phyloP scores from a whole-genome alignment of 192 early-diverging fungal genomes.

The Paraglomus brasilianum region DNA sequence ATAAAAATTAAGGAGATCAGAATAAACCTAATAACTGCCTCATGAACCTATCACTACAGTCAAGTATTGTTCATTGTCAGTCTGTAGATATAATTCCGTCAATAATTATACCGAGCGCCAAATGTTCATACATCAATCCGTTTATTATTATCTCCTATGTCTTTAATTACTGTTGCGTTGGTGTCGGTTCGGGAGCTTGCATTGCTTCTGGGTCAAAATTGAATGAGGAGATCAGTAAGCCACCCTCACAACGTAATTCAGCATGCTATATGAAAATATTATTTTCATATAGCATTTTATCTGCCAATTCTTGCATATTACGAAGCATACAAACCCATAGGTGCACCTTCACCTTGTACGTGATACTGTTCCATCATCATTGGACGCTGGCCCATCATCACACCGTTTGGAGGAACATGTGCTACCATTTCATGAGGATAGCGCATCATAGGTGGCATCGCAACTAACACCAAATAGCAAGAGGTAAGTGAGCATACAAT shows the following conservation, averaged over 20 bases:
- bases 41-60: no score
- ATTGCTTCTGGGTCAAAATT: conserved; percentile 21
- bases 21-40: no score
- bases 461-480: conserved; percentile 27
- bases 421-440: conserved; percentile 55
- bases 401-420: conserved; percentile 40
- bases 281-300: conserved; percentile 10
- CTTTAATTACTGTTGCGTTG: neutral
- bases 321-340: conserved; percentile 28
- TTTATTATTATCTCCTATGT: no score
- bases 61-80: no score
- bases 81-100: no score
- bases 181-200: neutral
- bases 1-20: no score
- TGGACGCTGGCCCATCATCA: conserved; percentile 50
- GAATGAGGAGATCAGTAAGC: conserved; percentile 13
- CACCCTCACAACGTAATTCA: no score
- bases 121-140: no score
- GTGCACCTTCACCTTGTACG: conserved; percentile 33
- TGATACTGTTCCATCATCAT: conserved; percentile 46
- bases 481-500: neutral
- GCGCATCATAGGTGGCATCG: conserved; percentile 54
- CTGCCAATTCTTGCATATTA: no score
- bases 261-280: neutral
- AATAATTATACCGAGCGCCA: no score